Base-by-base conservation (phyloP, 73 alveolate genomes). In the Blepharisma japonicum region DNA sequence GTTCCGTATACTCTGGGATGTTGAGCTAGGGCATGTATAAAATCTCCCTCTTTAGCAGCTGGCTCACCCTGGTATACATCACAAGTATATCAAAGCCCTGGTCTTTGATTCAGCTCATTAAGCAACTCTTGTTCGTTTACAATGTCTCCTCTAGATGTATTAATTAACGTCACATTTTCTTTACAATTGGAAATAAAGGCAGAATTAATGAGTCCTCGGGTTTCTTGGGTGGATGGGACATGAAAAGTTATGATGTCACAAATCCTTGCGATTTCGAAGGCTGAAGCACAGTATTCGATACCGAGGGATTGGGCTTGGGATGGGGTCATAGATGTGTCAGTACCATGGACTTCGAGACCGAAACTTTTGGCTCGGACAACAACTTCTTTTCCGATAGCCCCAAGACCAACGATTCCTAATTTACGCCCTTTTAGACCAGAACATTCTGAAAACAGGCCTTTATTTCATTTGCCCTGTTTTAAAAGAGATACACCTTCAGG, bases 131-230 rank as follows among this genome's bases (percentile, higher is more conserved):
- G 84, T 77, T 92, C 98, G 70, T 86, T 85, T 9, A 84, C 93
- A 23, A 87, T 77, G 23, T 86, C 83, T 61, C 93, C 95, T 87
- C 98, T 77, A 5, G 98, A 80, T 55, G 96, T 90, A 88, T 92
- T 92, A 21, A 90, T 54, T 20, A 92, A 82, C 42, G 87, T 87
- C 2, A 92, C 98, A 71, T 87, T 86, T 50, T 79, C 83, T 89
- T 92, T 92, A 95, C 91, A 86, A 72, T 85, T 71, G 39, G 88
- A 77, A 6, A 91, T 81, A 71, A 92, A 81, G 18, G 79, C 84
- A 51, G 81, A 77, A 78, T 92, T 87, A 23, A 92, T 81, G 76
- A 89, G 55, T 55, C 82, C 82, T 80, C 80, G 85, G 11, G 98
- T 91, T 45, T 80, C 95, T 55, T 78, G 84, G 61, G 91, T 87